phyloP scores from a whole-genome alignment of 2,329 filamentous ascomycete genomes.

The Fusarium devonianum region DNA sequence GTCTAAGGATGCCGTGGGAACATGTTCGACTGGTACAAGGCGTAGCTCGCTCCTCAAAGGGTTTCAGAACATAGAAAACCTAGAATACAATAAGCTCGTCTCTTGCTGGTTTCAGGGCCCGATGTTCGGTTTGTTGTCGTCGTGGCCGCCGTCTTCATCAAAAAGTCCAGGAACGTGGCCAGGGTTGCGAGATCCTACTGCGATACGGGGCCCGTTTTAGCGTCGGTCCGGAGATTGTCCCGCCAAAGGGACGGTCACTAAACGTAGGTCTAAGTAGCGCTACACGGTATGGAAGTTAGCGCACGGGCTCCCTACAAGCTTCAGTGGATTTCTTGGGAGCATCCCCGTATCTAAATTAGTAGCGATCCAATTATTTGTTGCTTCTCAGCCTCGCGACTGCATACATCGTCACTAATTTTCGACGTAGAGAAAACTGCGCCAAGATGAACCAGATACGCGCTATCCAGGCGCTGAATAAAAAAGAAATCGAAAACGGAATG shows the following conservation, averaged over 20 bases:
- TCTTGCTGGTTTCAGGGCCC: conserved; percentile 3
- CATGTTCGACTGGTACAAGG: conserved; percentile 39
- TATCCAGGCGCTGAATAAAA: conserved; percentile 91
- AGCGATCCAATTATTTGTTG: too few species aligned
- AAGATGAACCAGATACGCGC: conserved; percentile 93
- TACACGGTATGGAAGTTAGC: too few species aligned
- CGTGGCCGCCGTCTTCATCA: conserved; percentile 37
- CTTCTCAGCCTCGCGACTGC: conserved; percentile 31
- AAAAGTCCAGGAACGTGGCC: conserved; percentile 34
- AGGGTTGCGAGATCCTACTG: conserved; percentile 35
- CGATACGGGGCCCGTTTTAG: conserved; percentile 23
- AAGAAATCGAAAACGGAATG: conserved; percentile 89
- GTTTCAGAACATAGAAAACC: conserved; percentile 15
- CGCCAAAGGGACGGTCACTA: conserved; percentile 31
- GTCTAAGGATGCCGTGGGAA: conserved; percentile 37
- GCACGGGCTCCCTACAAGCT: conserved; percentile 29
- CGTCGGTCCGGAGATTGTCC: conserved; percentile 49
- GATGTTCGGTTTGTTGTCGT: conserved; percentile 20
- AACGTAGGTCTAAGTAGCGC: conserved; percentile 6
- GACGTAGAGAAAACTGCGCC: conserved; percentile 3
- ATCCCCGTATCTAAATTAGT: too few species aligned
- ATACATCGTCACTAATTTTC: conserved; percentile 6
- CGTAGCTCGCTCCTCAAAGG: too few species aligned
- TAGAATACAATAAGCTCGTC: conserved; percentile 12
- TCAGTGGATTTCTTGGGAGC: conserved; percentile 18